Base-by-base conservation (phyloP, 164 flowering plant species). In the Litsea cubeba region DNA sequence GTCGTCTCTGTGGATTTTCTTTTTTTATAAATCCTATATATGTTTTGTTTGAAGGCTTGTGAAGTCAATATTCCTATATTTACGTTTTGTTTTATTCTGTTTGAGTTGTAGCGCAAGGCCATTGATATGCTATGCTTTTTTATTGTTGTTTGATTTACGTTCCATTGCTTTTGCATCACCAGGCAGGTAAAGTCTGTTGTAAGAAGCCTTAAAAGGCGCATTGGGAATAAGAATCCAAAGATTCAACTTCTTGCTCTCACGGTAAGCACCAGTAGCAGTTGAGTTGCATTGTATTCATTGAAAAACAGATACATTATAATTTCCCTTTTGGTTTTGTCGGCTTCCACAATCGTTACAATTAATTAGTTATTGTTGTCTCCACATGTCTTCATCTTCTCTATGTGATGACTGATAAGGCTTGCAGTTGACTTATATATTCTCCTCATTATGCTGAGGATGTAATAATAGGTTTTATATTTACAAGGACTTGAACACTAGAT, bases 161-260 rank as follows among this genome's bases (percentile, higher is more conserved):
- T 54, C n/a, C 60, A 40, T 20, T 63, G 70, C 68, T 26, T 80
- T 50, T 81, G 81, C 15, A 73, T 75, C 51, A 22, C 57, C 84
- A 95, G 99, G 85, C 98, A 90, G 88, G 91, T 94, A 54, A 95
- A 94, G 79, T 98, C 94, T 84, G 93, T 92, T 79, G 89, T 94
- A 14, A 93, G 82, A 83, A 93, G 97, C 75, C 83, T 95, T 79
- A 95, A 94, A 80, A 95, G 84, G 84, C 92, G 97, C 25, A 72
- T 95, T 72, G 90, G 93, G 50, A 93, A 94, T 82, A 94, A 74
- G 82, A 93, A 91, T 80, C 72, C 98, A 5, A 95, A 94, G 79
- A 92, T 91, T 79, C 99, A 95, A 77, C 94, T 95, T 81, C 97
- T 95, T 30, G 83, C 98, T 20, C 81, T 95, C 72, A 93, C 92